Evolutionary conservation across 176 grass and related monocot genomes (phyloP), one percentile per base, ranked within the genome.

Genomic region (Aegilops tauschii): DNA sequence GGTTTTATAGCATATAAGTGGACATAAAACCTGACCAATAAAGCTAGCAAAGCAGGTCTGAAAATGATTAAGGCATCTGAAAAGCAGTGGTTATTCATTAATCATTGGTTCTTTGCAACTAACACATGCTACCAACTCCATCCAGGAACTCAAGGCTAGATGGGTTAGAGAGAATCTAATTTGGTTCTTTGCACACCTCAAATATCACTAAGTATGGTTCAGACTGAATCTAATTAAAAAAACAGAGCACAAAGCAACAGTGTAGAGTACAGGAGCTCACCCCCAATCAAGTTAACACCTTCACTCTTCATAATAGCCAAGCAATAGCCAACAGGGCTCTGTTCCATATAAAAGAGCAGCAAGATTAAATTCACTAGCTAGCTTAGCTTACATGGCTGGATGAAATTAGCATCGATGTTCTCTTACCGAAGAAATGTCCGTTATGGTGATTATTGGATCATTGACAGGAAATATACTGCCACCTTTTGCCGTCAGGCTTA

Each of bases 251-350:
- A 6, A 16, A n/a, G 21, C 67, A 34, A 34, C 9, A 45, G 73
- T 65, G 39, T 47, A 65, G 81, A 52, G 85, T 39, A 29, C 5
- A 80, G 28, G 65, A 84, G 39, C 85, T 97, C 93, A 96, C 97
- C 84, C 23, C 97, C 97, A 76, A 99, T 91, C 83, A 99, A 86
- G 85, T 99, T 99, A 31, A 97, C 61, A 69, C 78, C 72, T 50
- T 75, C 80, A 23, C 87, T 87, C 85, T 96, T 94, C 76, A 86
- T 59, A n/a, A 99, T 61, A 84, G 97, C 94, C 65, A 99, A 85
- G 83, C 97, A 99, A 80, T 97, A 97, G n/a, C 77, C 71, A 36
- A 69, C 10, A 34, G 69, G 40, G 50, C 31, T 81, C 88, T 83
- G 83, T 83, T 88, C 72, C 29, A 75, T 30, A 75, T 20, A 65